phyloP scores from a whole-genome alignment of 129 eudicot species.

The Daucus carota region DNA sequence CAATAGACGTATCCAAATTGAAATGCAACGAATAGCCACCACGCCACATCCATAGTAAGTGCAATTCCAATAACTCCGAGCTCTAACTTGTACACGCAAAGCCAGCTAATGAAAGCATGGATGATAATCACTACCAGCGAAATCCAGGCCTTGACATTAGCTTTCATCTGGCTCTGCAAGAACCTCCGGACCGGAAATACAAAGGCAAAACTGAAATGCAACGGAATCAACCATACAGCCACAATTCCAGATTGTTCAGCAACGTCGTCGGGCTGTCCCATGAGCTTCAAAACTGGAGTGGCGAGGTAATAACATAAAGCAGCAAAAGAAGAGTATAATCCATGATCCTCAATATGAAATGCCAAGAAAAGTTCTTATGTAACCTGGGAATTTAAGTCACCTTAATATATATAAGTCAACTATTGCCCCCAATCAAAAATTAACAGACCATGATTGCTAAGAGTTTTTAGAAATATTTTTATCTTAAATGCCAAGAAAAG shows the following conservation, averaged over 20 bases:
- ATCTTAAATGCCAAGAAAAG: too few relatives aligned
- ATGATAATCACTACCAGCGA: not conserved
- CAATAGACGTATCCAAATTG: not conserved
- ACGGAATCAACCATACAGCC: not conserved
- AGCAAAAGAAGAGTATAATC: not conserved
- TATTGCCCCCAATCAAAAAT: too few relatives aligned
- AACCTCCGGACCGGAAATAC: not conserved
- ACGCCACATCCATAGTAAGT: not conserved
- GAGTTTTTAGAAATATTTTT: too few relatives aligned
- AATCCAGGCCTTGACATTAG: not conserved
- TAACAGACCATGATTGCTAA: too few relatives aligned
- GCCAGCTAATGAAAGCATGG: conserved; percentile 2
- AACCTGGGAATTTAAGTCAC: too few relatives aligned
- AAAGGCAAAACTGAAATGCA: conserved; percentile 3
- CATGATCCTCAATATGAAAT: too few relatives aligned
- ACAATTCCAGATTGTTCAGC: not conserved
- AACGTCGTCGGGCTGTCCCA: not conserved
- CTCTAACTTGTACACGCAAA: not conserved
- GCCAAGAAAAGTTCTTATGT: too few relatives aligned
- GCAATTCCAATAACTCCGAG: conserved; percentile 1
- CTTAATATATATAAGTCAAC: too few relatives aligned
- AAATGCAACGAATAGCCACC: not conserved
- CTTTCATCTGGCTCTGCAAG: conserved; percentile 7
- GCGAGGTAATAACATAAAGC: not conserved
- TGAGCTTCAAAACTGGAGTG: not conserved